These are phyloP conservation scores for Kuraishia borneana DNA, from an alignment of 805 yeast genomes.

Conservation along the genomic window DNA sequence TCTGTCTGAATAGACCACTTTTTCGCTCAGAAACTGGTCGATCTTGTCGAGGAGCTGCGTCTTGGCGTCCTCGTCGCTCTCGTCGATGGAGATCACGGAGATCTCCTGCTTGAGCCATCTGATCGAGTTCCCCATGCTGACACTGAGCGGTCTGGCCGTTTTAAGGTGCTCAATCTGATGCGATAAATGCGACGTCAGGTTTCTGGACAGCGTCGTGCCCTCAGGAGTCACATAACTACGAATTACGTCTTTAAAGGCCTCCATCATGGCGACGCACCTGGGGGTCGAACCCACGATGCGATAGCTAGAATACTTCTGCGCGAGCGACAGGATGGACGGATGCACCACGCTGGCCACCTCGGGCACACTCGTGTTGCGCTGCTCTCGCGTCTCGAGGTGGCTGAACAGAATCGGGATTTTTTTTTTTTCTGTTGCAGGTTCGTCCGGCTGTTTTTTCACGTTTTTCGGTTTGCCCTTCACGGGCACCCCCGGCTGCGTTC, in stretches of 20 bases:
- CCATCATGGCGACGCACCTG: slow-evolving; percentile 75
- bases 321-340: slow-evolving; percentile 70
- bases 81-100: slow-evolving; percentile 67
- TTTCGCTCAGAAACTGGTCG: slow-evolving; percentile 74
- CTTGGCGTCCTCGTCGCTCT: slow-evolving; percentile 60
- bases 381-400: slow-evolving; percentile 72
- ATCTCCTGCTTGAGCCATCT: slow-evolving; percentile 96
- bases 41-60: slow-evolving; percentile 50
- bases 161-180: slow-evolving; percentile 90
- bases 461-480: slow-evolving; percentile 26
- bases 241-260: slow-evolving; percentile 73
- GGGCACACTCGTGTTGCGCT: slow-evolving; percentile 49
- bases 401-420: slow-evolving; percentile 61
- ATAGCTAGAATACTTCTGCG: slow-evolving; percentile 74
- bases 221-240: slow-evolving; percentile 74
- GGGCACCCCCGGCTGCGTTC: slow-evolving; percentile 10
- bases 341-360: slow-evolving; percentile 64
- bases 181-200: slow-evolving; percentile 76
- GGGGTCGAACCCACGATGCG: slow-evolving; percentile 84
- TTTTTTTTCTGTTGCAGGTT: slow-evolving; percentile 25
- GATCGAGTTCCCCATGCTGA: slow-evolving; percentile 95
- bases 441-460: slow-evolving; percentile 41
- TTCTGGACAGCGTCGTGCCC: slow-evolving; percentile 77
- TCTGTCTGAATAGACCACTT: slow-evolving; percentile 71
- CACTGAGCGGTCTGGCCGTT: slow-evolving; percentile 81